Percentiles rank a stretch among this genome's conserved stretches.
Evolutionary conservation across 805 yeast genomes (phyloP).

Genomic region (Wickerhamiella australiensis): DNA sequence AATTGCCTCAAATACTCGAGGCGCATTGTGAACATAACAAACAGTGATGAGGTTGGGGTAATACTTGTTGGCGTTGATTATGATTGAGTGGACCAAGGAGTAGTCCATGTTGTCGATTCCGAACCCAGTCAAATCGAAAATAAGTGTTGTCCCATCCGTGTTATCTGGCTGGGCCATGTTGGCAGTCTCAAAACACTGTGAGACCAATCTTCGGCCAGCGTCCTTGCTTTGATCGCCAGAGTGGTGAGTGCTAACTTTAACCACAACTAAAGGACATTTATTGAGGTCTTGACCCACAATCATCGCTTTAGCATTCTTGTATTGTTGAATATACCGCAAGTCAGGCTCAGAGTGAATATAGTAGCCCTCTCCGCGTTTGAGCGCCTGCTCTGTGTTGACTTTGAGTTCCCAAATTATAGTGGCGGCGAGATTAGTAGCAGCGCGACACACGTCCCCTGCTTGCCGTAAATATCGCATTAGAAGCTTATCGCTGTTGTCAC

Average conservation of each 20-base stretch:
- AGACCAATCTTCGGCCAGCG: neutral
- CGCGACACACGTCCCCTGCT: neutral
- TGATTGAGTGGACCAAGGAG: slow-evolving; percentile 52
- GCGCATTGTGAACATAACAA: slow-evolving; percentile 8
- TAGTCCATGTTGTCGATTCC: slow-evolving; percentile 74
- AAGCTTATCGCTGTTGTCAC: slow-evolving; percentile 2
- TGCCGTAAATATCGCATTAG: slow-evolving; percentile 3
- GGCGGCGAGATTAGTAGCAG: neutral
- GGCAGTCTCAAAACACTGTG: neutral
- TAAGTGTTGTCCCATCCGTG: slow-evolving; percentile 50
- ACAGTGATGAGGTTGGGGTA: slow-evolving; percentile 7
- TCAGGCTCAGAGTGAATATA: slow-evolving; percentile 8
- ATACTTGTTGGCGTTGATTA: slow-evolving; percentile 1
- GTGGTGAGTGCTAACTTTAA: neutral
- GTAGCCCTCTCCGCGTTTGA: slow-evolving; percentile 9
- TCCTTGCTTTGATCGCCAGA: slow-evolving; percentile 4
- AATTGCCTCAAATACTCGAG: slow-evolving; percentile 2
- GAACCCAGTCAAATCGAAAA: slow-evolving; percentile 67
- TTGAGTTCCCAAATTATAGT: neutral
- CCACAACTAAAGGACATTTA: neutral
- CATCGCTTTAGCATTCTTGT: neutral
- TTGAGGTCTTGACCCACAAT: slow-evolving; percentile 3
- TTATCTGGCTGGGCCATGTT: slow-evolving; percentile 41
- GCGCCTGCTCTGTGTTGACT: slow-evolving; percentile 6
- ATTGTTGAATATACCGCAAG: neutral